Conservation (phyloP, 1,284 basidiomycete genomes). For the Naganishia liquefaciens region DNA sequence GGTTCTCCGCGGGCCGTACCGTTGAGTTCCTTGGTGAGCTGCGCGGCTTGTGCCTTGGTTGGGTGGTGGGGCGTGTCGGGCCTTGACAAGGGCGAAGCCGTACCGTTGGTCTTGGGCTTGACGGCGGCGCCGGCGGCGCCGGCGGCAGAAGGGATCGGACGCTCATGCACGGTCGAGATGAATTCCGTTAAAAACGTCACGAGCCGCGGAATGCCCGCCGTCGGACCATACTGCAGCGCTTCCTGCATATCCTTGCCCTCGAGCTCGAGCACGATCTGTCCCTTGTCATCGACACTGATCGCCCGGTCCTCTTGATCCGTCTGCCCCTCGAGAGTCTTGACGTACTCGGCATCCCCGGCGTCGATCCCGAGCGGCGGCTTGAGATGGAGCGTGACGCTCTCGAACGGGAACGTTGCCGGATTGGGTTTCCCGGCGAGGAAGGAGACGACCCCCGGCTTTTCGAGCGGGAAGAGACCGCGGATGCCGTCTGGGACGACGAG, state of each 20-base stretch:
- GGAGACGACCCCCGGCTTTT: constrained; percentile 79
- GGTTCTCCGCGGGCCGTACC: constrained; percentile 28
- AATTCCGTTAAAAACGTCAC: constrained; percentile 43
- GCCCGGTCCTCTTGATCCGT: constrained; percentile 15
- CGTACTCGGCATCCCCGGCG: constrained; percentile 37
- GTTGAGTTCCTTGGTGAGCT: constrained; percentile 19
- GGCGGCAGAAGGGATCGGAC: constrained; percentile 26
- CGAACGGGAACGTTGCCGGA: constrained; percentile 84
- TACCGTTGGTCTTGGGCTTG: constrained; percentile 14
- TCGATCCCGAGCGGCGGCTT: constrained; percentile 59
- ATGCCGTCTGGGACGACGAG: constrained; percentile 48
- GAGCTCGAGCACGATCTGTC: constrained; percentile 57
- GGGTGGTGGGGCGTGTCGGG: constrained; percentile 33
- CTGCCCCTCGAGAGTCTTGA: constrained; percentile 10
- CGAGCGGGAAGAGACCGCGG: constrained; percentile 70
- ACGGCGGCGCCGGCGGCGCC: neutral
- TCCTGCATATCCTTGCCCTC: constrained; percentile 62
- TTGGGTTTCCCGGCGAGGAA: constrained; percentile 73
- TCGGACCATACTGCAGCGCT: constrained; percentile 71
- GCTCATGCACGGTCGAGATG: constrained; percentile 40
- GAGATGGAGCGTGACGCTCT: constrained; percentile 63
- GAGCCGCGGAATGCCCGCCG: constrained; percentile 59
- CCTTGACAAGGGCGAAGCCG: constrained; percentile 14
- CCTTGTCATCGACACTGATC: constrained; percentile 46
- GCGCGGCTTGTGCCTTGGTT: constrained; percentile 23